These are phyloP conservation scores for Codiaeum variegatum DNA, from an alignment of 441 rosid genomes.

Conservation along the genomic window DNA sequence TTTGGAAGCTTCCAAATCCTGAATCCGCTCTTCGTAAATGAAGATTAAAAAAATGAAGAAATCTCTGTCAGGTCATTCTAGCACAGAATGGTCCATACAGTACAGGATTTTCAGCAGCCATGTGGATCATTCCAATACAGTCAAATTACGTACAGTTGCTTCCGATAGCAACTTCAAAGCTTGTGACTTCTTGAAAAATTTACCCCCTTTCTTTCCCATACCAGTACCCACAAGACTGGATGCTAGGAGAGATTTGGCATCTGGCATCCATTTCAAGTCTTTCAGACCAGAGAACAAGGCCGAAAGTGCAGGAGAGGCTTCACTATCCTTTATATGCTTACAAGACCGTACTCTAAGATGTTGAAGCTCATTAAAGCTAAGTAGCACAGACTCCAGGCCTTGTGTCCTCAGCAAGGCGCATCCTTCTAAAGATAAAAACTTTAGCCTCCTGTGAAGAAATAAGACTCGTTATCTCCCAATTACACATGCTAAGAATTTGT, in stretches of 20 bases:
- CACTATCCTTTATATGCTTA: slow-evolving; percentile 56
- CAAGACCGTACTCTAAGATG: slow-evolving; percentile 64
- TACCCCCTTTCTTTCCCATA: slow-evolving; percentile 73
- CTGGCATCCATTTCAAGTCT: slow-evolving; percentile 87
- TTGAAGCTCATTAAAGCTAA: slow-evolving; percentile 60
- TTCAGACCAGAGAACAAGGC: slow-evolving; percentile 61
- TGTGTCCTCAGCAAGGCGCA: slow-evolving; percentile 71
- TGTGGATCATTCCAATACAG: not conserved
- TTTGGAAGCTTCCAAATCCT: not conserved
- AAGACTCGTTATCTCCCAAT: not conserved
- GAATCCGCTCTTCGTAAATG: slow-evolving; percentile 1
- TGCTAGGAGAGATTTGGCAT: slow-evolving; percentile 53
- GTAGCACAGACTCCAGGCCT: slow-evolving; percentile 64
- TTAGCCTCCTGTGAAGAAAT: slow-evolving; percentile 52
- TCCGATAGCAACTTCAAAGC: slow-evolving; percentile 16
- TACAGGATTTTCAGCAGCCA: slow-evolving; percentile 1
- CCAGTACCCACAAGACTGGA: slow-evolving; percentile 64
- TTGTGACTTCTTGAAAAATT: slow-evolving; percentile 60
- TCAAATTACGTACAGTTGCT: slow-evolving; percentile 13
- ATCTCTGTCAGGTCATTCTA: not conserved
- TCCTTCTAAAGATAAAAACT: slow-evolving; percentile 57
- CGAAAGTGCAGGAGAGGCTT: slow-evolving; percentile 62
- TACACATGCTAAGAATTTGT: not conserved
- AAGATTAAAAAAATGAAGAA: not conserved
- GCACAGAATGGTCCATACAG: not conserved